phyloP scores from a whole-genome alignment of 2,329 filamentous ascomycete genomes.

The Stagonosporopsis vannaccii region DNA sequence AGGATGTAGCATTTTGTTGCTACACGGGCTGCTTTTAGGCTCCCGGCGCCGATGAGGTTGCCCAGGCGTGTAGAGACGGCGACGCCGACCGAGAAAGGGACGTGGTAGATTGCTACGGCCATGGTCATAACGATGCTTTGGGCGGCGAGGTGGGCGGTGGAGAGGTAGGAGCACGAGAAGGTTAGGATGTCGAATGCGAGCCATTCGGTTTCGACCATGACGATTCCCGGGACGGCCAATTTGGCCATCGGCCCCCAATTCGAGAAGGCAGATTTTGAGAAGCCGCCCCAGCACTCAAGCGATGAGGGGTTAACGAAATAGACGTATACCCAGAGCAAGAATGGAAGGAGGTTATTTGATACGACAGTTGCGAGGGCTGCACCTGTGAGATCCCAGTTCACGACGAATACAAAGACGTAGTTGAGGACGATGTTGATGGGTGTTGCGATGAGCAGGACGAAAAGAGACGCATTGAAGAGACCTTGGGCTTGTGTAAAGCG shows the following conservation, averaged over 20 bases:
- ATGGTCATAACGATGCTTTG: conserved; percentile 61
- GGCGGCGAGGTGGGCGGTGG: conserved; percentile 81
- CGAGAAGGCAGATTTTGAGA: conserved; percentile 69
- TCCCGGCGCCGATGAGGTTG: conserved; percentile 50
- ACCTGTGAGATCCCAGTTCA: conserved; percentile 58
- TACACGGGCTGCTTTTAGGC: conserved; percentile 41
- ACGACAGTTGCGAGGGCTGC: conserved; percentile 60
- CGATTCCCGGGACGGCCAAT: conserved; percentile 86
- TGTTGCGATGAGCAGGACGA: conserved; percentile 56
- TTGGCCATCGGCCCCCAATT: conserved; percentile 87
- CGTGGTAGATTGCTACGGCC: conserved; percentile 49
- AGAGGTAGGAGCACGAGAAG: conserved; percentile 79
- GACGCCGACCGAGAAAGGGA: conserved; percentile 51
- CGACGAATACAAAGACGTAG: conserved; percentile 56
- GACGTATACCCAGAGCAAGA: conserved; percentile 58
- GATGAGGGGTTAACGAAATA: conserved; percentile 50
- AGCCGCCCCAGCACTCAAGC: conserved; percentile 72
- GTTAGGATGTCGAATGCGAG: conserved; percentile 60
- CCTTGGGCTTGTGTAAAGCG: conserved; percentile 64
- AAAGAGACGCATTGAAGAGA: conserved; percentile 59
- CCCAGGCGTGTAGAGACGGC: conserved; percentile 50
- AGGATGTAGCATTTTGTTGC: conserved; percentile 44
- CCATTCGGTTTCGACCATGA: conserved; percentile 83
- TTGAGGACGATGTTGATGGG: conserved; percentile 59
- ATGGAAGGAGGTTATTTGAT: conserved; percentile 58